Evolutionary conservation across 148 eudicot genomes (phyloP).

Genomic region (Rhododendron henanense): DNA sequence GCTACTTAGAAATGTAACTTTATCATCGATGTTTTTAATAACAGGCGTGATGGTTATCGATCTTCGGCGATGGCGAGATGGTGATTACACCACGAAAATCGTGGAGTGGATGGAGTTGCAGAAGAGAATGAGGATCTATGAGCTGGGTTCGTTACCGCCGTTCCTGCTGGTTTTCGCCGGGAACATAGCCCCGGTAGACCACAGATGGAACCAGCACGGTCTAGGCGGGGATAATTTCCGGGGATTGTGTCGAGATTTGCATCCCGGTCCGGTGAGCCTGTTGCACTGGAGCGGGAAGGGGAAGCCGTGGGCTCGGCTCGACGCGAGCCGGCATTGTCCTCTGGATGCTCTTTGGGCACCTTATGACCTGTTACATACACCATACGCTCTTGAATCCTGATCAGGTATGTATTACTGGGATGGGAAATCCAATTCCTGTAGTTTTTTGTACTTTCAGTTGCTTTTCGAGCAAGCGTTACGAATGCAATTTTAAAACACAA

Average conservation of each 20-base stretch:
- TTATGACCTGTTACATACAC: conserved; percentile 58
- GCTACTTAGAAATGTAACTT: no score
- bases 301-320: conserved; percentile 87
- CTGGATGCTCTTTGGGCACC: conserved; percentile 91
- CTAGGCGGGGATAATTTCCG: conserved; percentile 82
- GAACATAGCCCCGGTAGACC: conserved; percentile 73
- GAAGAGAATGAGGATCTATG: conserved; percentile 85
- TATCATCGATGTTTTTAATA: not conserved
- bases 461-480: no score
- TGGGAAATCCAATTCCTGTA: not conserved
- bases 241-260: conserved; percentile 82
- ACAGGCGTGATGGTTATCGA: conserved; percentile 95
- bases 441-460: no score
- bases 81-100: conserved; percentile 60
- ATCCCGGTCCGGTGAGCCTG: conserved; percentile 90
- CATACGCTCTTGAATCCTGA: conserved; percentile 40
- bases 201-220: conserved; percentile 94
- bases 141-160: conserved; percentile 85
- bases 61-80: conserved; percentile 62
- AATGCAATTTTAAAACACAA: no score
- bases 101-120: conserved; percentile 96
- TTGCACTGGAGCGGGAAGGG: conserved; percentile 98
- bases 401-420: conserved; percentile 15
- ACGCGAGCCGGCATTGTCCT: conserved; percentile 65
- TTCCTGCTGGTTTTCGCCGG: conserved; percentile 90